Conservation (phyloP, 208 protist genomes). For the Perkinsela sp. region DNA sequence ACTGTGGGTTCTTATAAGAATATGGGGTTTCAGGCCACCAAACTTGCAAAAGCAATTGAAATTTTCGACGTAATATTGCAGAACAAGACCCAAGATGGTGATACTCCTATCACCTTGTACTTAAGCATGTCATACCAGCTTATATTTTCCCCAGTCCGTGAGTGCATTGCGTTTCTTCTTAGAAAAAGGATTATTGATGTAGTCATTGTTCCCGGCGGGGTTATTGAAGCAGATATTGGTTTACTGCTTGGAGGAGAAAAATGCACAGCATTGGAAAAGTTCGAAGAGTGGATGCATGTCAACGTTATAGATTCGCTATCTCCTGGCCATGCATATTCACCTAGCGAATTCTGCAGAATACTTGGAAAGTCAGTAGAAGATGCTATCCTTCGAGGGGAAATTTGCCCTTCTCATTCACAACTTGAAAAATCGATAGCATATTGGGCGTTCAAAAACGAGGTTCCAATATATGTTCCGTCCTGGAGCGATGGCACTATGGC, state of each 20-base stretch:
- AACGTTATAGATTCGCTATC: slow-evolving; percentile 4
- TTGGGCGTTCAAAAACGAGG: neutral
- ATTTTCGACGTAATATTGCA: slow-evolving; percentile 3
- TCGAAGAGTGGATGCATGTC: neutral
- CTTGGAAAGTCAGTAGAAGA: slow-evolving; percentile 39
- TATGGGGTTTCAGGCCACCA: slow-evolving; percentile 19
- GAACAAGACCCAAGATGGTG: neutral
- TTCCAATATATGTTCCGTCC: slow-evolving; percentile 5
- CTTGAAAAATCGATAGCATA: neutral
- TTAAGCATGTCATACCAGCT: slow-evolving; percentile 5
- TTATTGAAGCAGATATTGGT: slow-evolving; percentile 52
- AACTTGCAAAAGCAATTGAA: slow-evolving; percentile 6
- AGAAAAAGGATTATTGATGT: slow-evolving; percentile 9
- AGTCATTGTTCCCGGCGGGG: slow-evolving; percentile 44
- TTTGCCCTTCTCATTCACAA: neutral
- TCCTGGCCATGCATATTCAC: slow-evolving; percentile 13
- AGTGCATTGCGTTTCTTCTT: neutral
- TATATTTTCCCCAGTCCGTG: slow-evolving; percentile 8
- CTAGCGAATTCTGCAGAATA: slow-evolving; percentile 23
- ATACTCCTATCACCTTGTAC: slow-evolving; percentile 1
- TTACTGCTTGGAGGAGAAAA: slow-evolving; percentile 13
- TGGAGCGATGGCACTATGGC: neutral
- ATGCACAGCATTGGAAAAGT: neutral
- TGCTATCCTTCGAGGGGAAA: slow-evolving; percentile 12
- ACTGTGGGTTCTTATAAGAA: slow-evolving; percentile 7